phyloP scores from a whole-genome alignment of 495 filamentous ascomycete genomes.

The Neurospora sp. region DNA sequence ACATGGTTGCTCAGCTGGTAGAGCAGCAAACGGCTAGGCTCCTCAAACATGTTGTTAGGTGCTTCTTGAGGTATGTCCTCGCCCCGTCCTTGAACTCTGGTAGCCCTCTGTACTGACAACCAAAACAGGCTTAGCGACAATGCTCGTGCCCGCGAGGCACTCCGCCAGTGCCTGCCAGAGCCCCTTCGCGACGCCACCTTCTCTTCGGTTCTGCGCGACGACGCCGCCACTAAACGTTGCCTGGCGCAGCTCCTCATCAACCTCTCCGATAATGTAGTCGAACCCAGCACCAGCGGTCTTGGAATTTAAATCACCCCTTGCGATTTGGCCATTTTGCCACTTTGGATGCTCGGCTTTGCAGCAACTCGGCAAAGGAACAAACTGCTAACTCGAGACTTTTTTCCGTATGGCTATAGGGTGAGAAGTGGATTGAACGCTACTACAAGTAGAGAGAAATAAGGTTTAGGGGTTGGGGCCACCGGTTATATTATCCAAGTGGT shows the following conservation, averaged over 20 bases:
- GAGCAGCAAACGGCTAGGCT: conserved; percentile 95
- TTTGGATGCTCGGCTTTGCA: not conserved
- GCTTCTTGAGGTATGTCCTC: conserved; percentile 73
- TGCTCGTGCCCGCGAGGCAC: conserved; percentile 85
- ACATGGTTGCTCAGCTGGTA: conserved; percentile 95
- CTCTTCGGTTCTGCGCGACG: conserved; percentile 89
- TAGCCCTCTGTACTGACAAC: conserved; percentile 5
- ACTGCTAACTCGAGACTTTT: not conserved
- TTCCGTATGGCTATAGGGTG: conserved; percentile 5
- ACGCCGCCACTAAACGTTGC: conserved; percentile 96
- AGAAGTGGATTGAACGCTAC: conserved; percentile 15
- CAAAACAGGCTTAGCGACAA: conserved; percentile 78
- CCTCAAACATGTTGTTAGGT: conserved; percentile 95
- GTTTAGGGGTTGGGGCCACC: not conserved
- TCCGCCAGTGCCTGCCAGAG: conserved; percentile 93
- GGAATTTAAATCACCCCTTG: conserved; percentile 12
- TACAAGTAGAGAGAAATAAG: conserved; percentile 3
- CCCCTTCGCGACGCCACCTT: conserved; percentile 96
- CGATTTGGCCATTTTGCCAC: not conserved
- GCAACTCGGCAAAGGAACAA: not conserved
- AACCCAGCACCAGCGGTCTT: conserved; percentile 33
- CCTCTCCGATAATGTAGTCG: conserved; percentile 84
- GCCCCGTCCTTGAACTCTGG: not conserved
- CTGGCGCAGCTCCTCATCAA: conserved; percentile 95
- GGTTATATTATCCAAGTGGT: not conserved